Evolutionary conservation across 176 grass and related monocot genomes (phyloP), one percentile per base, ranked within the genome.

Genomic region (Eragrostis curvula): DNA sequence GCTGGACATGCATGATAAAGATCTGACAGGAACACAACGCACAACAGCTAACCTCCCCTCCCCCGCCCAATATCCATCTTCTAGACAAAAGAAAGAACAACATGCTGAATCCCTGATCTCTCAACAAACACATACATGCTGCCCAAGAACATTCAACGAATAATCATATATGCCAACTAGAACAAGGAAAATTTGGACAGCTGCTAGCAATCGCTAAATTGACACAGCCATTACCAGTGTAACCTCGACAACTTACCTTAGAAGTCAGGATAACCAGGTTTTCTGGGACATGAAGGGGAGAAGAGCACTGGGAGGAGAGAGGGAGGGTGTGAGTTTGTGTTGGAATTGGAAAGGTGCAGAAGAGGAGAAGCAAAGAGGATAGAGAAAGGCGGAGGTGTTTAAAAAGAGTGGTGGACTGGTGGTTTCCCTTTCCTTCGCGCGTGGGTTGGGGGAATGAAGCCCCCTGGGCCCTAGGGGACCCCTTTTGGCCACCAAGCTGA

Each of bases 371-470:
- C 66, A 79, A 62, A 75, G 29, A 44, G 25, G 40, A 30, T 40
- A 51, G 64, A 61, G 79, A 88, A 79, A 29, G 29, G 40, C 18
- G 70, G 74, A 50, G 16, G 40, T 40, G 70, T 64, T 64, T 30
- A 75, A 75, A 88, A 80, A 42, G 29, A 55, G 28, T 50, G 58
- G 29, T 44, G 40, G 61, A 10, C 23, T 12, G 32, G 32, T 36
- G 32, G 32, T 49, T 66, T 59, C 39, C 59, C 75, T 84, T 80
- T 80, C 87, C 75, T 73, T 80, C 81, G 75, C 87, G 87, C 87
- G 87, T 88, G 81, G 72, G 81, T 80, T 79, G 60, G 29, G 80
- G 81, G 50, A 88, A 88, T 88, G 74, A 88, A 84, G 41, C 74
- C 75, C 23, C 17, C 62, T 57, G 61, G 75, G 68, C 74, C 86